Conservation (phyloP, 2,329 filamentous ascomycete genomes). For the Endoconidiophora polonica region DNA sequence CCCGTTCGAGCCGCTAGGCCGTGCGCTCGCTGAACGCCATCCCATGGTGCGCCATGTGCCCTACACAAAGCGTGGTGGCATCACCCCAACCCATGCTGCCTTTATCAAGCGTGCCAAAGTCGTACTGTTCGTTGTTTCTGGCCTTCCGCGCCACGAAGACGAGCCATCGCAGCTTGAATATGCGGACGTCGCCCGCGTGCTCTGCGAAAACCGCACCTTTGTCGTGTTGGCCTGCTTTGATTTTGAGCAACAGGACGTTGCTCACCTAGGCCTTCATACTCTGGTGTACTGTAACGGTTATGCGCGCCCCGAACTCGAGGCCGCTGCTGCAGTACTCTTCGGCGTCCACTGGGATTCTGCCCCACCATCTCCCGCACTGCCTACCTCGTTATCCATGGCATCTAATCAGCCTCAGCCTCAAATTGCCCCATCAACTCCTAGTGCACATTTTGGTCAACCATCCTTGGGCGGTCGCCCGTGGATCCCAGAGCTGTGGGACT, state of each 20-base stretch:
- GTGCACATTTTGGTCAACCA: neutral
- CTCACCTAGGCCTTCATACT: constrained; percentile 31
- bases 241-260: constrained; percentile 23
- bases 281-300: constrained; percentile 34
- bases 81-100: constrained; percentile 44
- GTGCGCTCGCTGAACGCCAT: constrained; percentile 42
- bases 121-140: constrained; percentile 44
- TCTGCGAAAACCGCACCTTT: constrained; percentile 31
- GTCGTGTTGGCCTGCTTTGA: constrained; percentile 37
- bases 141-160: constrained; percentile 25
- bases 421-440: neutral
- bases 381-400: neutral
- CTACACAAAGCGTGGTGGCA: constrained; percentile 46
- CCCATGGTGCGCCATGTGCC: constrained; percentile 52
- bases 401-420: neutral
- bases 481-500: constrained; percentile 26
- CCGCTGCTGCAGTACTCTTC: constrained; percentile 36
- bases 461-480: constrained; percentile 18
- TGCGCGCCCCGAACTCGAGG: constrained; percentile 28
- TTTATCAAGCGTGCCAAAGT: constrained; percentile 44
- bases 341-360: constrained; percentile 19
- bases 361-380: constrained; percentile 7
- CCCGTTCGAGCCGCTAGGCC: constrained; percentile 57
- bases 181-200: constrained; percentile 26
- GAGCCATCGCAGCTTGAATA: constrained; percentile 36